Percentiles rank a stretch among this genome's conserved stretches.
Evolutionary conservation across 2,329 filamentous ascomycete species (phyloP).

Genomic region (Clarireedia sp.): DNA sequence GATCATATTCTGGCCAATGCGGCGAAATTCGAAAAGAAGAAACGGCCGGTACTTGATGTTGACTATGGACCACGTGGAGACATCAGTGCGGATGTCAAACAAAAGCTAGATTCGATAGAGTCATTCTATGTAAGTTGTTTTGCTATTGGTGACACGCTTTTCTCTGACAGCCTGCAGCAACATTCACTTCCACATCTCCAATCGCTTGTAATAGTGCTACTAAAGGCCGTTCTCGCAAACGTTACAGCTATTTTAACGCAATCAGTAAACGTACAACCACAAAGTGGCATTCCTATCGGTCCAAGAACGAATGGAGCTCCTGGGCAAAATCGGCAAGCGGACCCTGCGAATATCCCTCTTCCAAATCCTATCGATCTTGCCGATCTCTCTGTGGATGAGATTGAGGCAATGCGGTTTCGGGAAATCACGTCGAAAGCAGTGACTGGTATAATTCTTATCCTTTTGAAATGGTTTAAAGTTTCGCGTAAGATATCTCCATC

Average conservation of each 20-base stretch:
- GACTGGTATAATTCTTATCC: slow-evolving; percentile 77
- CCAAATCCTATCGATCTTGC: slow-evolving; percentile 25
- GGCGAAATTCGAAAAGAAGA: slow-evolving; percentile 35
- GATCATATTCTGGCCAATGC: slow-evolving; percentile 36
- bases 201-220: slow-evolving; percentile 83
- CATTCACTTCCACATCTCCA: slow-evolving; percentile 78
- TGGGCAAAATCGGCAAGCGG: slow-evolving; percentile 22
- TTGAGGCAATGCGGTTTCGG: slow-evolving; percentile 71
- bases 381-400: slow-evolving; percentile 60
- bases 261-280: slow-evolving; percentile 30
- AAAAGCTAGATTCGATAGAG: slow-evolving; percentile 67
- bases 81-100: slow-evolving; percentile 48
- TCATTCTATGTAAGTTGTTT: slow-evolving; percentile 69
- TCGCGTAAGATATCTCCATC: slow-evolving; percentile 58
- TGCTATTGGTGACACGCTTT: slow-evolving; percentile 1
- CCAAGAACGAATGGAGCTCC: slow-evolving; percentile 21
- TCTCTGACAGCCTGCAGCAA: slow-evolving; percentile 43
- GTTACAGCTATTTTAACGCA: slow-evolving; percentile 76
- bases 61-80: slow-evolving; percentile 45
- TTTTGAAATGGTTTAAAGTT: slow-evolving; percentile 93
- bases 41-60: slow-evolving; percentile 31
- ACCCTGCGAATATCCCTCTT: slow-evolving; percentile 24
- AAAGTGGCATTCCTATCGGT: slow-evolving; percentile 22
- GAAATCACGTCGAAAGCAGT: slow-evolving; percentile 90
- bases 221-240: slow-evolving; percentile 81